A percentile compares a stretch with the other conserved stretches of the same genome.
These are phyloP conservation scores for Neocatenulostroma microsporum DNA, from an alignment of 2,329 filamentous ascomycete species.

Conservation along the genomic window DNA sequence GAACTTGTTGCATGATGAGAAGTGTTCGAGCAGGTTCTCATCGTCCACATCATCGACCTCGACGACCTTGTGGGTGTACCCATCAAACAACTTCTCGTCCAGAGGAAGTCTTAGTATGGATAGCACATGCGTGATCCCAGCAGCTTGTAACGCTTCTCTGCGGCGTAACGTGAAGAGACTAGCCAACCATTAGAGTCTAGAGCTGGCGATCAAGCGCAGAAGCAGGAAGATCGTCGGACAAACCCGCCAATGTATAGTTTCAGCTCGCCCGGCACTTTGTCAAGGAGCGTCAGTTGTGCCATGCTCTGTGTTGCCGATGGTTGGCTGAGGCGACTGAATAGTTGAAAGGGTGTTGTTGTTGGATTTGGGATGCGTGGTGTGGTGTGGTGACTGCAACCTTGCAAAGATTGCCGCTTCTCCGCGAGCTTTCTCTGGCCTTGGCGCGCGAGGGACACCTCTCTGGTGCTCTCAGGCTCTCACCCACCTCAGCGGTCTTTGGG, in stretches of 20 bases:
- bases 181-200: constrained; percentile 20
- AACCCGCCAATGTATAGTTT: constrained; percentile 76
- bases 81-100: constrained; percentile 49
- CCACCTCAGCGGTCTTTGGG: too few relatives aligned
- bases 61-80: constrained; percentile 61
- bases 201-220: constrained; percentile 9
- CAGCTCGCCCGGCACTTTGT: constrained; percentile 59
- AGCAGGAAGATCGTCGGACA: constrained; percentile 24
- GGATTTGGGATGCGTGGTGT: neutral
- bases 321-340: neutral
- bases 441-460: too few relatives aligned
- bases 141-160: constrained; percentile 59
- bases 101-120: constrained; percentile 64
- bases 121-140: constrained; percentile 82
- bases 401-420: too few relatives aligned
- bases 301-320: constrained; percentile 28
- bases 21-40: constrained; percentile 73
- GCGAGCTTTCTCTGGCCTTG: too few relatives aligned
- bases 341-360: neutral
- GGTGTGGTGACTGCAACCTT: too few relatives aligned
- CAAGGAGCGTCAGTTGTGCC: constrained; percentile 56
- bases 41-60: constrained; percentile 88
- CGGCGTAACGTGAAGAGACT: constrained; percentile 75
- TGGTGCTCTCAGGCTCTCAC: too few relatives aligned
- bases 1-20: constrained; percentile 70